Evolutionary conservation across 1,139 yeast genomes (phyloP).

Genomic region (Debaryomycetaceae sp.): DNA sequence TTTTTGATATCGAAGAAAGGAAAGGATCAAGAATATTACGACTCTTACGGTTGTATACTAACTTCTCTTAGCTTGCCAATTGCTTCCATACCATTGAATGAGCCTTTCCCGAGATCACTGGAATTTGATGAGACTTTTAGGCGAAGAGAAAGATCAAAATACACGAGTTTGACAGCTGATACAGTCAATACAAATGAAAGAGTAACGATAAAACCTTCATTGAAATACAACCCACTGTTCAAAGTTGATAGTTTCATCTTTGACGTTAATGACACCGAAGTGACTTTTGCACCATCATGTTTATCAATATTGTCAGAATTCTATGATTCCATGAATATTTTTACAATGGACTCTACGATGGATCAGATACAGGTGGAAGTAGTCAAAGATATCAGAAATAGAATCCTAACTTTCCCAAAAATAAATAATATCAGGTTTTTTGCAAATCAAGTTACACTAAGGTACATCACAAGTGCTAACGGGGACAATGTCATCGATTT

Average conservation of each 20-base stretch:
- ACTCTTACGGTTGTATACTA: constrained; percentile 49
- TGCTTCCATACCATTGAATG: constrained; percentile 59
- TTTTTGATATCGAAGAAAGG: constrained; percentile 57
- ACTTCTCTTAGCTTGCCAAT: constrained; percentile 67
- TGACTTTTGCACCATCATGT: constrained; percentile 37
- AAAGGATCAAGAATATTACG: constrained; percentile 43
- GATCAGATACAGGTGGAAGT: constrained; percentile 68
- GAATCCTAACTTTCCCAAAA: constrained; percentile 33
- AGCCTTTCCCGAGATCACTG: background rate
- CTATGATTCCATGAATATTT: constrained; percentile 31
- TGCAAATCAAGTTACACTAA: constrained; percentile 45
- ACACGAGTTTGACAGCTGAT: background rate
- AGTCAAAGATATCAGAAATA: constrained; percentile 37
- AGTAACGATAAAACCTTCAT: constrained; percentile 43
- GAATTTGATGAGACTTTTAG: background rate
- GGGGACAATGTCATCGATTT: background rate
- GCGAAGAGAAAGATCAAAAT: too few species aligned
- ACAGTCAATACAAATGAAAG: constrained; percentile 27
- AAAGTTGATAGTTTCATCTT: constrained; percentile 56
- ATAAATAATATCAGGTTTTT: constrained; percentile 50
- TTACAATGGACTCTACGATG: constrained; percentile 46
- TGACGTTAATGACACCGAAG: constrained; percentile 46
- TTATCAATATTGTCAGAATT: constrained; percentile 26
- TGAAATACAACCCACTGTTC: constrained; percentile 36
- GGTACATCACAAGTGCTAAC: constrained; percentile 6